Evolutionary conservation across 129 eudicot species (phyloP).

Genomic region (Deinandra increscens): DNA sequence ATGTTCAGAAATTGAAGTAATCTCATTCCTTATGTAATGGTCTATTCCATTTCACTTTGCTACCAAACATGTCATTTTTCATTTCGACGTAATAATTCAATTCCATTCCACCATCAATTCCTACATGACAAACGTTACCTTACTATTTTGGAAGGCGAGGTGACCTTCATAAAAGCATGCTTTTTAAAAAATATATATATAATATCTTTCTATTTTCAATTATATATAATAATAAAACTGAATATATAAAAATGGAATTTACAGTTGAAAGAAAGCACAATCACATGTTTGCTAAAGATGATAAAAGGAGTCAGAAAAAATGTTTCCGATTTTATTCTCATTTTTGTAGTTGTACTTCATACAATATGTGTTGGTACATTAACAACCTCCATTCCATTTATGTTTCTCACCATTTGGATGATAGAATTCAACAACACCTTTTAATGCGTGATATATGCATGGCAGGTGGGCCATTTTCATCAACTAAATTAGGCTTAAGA

Average conservation of each 20-base stretch:
- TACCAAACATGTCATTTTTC: no score
- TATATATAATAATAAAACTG: neutral
- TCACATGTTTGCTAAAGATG: slow-evolving; percentile 4
- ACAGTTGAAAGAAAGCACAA: neutral
- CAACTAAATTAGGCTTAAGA: slow-evolving; percentile 14
- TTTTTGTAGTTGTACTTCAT: slow-evolving; percentile 13
- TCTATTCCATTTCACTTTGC: no score
- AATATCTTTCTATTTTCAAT: neutral
- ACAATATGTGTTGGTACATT: slow-evolving; percentile 23
- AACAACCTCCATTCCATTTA: slow-evolving; percentile 31
- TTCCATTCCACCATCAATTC: no score
- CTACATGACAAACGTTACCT: no score
- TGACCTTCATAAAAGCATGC: no score
- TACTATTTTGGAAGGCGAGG: no score
- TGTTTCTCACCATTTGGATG: slow-evolving; percentile 29
- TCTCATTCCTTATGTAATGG: no score
- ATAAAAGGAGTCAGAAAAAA: slow-evolving; percentile 26
- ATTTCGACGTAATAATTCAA: no score
- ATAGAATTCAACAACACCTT: slow-evolving; percentile 27
- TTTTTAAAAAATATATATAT: no score
- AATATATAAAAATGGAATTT: neutral
- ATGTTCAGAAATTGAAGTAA: no score
- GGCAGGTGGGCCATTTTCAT: slow-evolving; percentile 38
- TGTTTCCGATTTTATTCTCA: slow-evolving; percentile 23
- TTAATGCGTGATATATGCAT: slow-evolving; percentile 34